A percentile compares a stretch with the other conserved stretches of the same genome.
Evolutionary conservation across 1,139 yeast genomes (phyloP).

Genomic region (Taphrina flavorubra): DNA sequence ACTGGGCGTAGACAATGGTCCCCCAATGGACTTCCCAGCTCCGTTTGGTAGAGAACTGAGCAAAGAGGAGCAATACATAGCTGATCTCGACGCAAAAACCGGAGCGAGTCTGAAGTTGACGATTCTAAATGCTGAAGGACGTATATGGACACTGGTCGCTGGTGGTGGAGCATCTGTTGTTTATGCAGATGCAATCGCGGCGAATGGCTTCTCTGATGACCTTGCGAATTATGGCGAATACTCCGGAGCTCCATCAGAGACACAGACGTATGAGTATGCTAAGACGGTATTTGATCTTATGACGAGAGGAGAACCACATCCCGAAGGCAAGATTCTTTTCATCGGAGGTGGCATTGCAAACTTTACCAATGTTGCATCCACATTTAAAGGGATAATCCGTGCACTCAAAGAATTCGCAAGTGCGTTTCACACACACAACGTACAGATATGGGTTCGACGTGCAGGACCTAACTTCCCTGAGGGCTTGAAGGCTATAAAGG

Average conservation of each 20-base stretch:
- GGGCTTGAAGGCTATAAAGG: slow-evolving; percentile 56
- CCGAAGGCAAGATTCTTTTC: slow-evolving; percentile 53
- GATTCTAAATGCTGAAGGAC: slow-evolving; percentile 56
- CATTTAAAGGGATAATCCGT: slow-evolving; percentile 59
- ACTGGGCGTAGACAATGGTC: slow-evolving; percentile 55
- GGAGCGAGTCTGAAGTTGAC: slow-evolving; percentile 59
- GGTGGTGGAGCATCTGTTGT: slow-evolving; percentile 60
- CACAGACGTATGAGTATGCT: slow-evolving; percentile 58
- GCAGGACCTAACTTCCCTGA: slow-evolving; percentile 58
- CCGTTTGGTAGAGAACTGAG: slow-evolving; percentile 58
- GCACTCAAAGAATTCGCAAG: slow-evolving; percentile 56
- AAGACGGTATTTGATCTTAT: slow-evolving; percentile 58
- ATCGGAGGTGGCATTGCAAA: slow-evolving; percentile 60
- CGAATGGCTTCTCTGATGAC: slow-evolving; percentile 56
- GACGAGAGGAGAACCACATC: slow-evolving; percentile 55
- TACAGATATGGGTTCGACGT: slow-evolving; percentile 56
- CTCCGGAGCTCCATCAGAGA: slow-evolving; percentile 59
- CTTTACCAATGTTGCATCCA: slow-evolving; percentile 59
- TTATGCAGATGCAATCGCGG: slow-evolving; percentile 59
- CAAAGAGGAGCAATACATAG: slow-evolving; percentile 58
- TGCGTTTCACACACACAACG: slow-evolving; percentile 55
- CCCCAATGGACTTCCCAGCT: slow-evolving; percentile 59
- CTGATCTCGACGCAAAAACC: slow-evolving; percentile 59
- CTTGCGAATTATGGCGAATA: slow-evolving; percentile 59
- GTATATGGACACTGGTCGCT: slow-evolving; percentile 58